These are phyloP conservation scores for Phytophthora capsici DNA, from an alignment of 352 stramenopile species.

Conservation along the genomic window DNA sequence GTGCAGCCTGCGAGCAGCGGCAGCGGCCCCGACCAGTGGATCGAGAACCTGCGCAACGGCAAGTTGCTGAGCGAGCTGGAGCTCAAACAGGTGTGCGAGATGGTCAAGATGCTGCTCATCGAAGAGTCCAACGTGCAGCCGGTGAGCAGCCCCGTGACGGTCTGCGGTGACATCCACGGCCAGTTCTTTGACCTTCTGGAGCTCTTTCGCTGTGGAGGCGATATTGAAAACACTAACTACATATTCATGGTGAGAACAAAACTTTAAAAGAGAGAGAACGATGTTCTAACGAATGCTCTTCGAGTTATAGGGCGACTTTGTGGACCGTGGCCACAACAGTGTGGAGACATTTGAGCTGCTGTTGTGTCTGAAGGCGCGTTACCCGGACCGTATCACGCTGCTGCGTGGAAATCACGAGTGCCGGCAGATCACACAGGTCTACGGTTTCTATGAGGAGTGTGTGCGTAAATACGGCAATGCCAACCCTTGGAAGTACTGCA, in stretches of 20 bases:
- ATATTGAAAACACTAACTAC: slow-evolving; percentile 90
- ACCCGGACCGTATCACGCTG: slow-evolving; percentile 89
- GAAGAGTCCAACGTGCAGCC: slow-evolving; percentile 93
- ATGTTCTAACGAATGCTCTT: slow-evolving; percentile 14
- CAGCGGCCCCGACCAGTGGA: slow-evolving; percentile 85
- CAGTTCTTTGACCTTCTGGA: slow-evolving; percentile 92
- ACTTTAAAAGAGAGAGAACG: not conserved
- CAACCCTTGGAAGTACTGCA: slow-evolving; percentile 96
- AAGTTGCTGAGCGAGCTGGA: slow-evolving; percentile 88
- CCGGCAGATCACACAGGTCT: slow-evolving; percentile 97
- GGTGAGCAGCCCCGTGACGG: slow-evolving; percentile 89
- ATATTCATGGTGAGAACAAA: slow-evolving; percentile 84
- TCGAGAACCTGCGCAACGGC: slow-evolving; percentile 77
- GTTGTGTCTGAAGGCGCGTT: slow-evolving; percentile 86
- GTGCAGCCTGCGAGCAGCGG: slow-evolving; percentile 57
- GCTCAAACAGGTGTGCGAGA: slow-evolving; percentile 90
- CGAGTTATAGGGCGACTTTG: slow-evolving; percentile 80
- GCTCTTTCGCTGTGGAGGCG: slow-evolving; percentile 87
- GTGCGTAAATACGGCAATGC: slow-evolving; percentile 97
- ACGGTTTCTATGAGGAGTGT: slow-evolving; percentile 98
- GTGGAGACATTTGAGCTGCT: slow-evolving; percentile 92
- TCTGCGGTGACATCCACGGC: slow-evolving; percentile 91
- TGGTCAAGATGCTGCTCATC: slow-evolving; percentile 92
- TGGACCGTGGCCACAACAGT: slow-evolving; percentile 91
- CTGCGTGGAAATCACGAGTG: slow-evolving; percentile 91